Evolutionary conservation across 2,329 filamentous ascomycete genomes (phyloP), one percentile per base, ranked within the genome.

Genomic region (Nemania bipapillata): DNA sequence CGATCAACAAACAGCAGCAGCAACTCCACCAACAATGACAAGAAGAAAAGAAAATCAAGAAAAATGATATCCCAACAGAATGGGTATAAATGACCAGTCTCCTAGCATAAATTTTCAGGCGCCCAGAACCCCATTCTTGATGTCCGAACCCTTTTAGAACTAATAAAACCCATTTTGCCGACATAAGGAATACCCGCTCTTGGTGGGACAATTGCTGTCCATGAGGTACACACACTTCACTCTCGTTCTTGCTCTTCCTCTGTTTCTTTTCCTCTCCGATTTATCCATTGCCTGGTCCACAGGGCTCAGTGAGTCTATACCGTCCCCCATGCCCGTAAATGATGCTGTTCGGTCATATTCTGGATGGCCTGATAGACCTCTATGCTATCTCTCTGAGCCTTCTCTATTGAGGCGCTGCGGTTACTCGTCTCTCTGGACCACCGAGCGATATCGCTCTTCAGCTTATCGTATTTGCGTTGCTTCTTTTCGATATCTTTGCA

Each of bases 401-500:
- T 87, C 78, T 90, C 88, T 78, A 96, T 91, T 62, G 92, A 90
- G 59, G 91, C 91, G 70, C 84, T 85, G 61, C 91, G 89, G 80
- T 92, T 24, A 28, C 26, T 91, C 69, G 91, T 91, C 80, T 96
- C 92, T 55, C 85, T 85, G 76, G 86, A 84, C 94, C 94, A 97
- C 69, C 94, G 90, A 73, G 86, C 83, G 77, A 96, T 87, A 76
- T 94, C 91, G 65, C 89, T 87, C 54, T 86, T 79, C 85, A 96
- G 92, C 82, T 93, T 93, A 77, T 85, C 84, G 77, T 90, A 87
- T 71, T 92, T 90, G 64, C 93, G 89, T 77, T 87, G 83, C 83
- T 97, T 97, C 81, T 92, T 94, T 77, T 94, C 91, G 74, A 94
- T 93, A 82, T 96, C 94, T 77, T 93, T 90, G 83, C 95, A 98